Base-by-base conservation (phyloP, 805 yeast species). In the Pichia pseudocactophila region DNA sequence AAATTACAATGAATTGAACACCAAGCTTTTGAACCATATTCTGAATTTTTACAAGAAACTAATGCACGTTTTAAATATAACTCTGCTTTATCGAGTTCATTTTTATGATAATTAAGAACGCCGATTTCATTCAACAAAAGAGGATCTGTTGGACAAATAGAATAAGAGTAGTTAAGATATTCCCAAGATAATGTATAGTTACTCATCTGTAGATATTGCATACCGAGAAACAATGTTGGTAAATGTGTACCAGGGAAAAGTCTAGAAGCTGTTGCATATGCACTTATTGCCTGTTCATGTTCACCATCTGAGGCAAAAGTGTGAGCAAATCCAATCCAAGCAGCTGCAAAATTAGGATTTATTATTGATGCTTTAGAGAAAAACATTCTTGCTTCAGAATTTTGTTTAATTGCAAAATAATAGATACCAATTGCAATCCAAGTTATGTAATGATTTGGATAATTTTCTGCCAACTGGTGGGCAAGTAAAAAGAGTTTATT, bases 311-410 rank as follows among this genome's bases (percentile, higher is more conserved):
- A 81, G 0, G 96, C 96, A 73, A 89, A 92, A 0, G 97, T 89
- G 56, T 90, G 97, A 1, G 97, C 97, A 65, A 92, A 92, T 2
- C 97, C 98, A 28, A 92, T 79, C 98, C 98, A 92, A 1, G 97
- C 95, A 40, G 85, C 90, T 0, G 92, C 94, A 64, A 85, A 88
- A 50, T 80, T 84, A 3, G 98, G 94, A 54, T 87, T 82, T 46
- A 89, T 62, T 50, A 88, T 70, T 1, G 97, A 86, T 0, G 97
- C 89, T 58, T 86, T 88, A 33, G 92, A 81, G 62, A 88, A 92
- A 56, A 75, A 87, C 49, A 82, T 74, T 45, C 98, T 69, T 0
- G 97, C 96, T 50, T 89, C 97, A 6, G 78, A 60, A 11, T 84
- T 69, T 57, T 82, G 82, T 45, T 72, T 73, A 5, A 82, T 78